Evolutionary conservation across 2,329 filamentous ascomycete species (phyloP), one percentile per base, ranked within the genome.

Genomic region (Falciphora oryzae): DNA sequence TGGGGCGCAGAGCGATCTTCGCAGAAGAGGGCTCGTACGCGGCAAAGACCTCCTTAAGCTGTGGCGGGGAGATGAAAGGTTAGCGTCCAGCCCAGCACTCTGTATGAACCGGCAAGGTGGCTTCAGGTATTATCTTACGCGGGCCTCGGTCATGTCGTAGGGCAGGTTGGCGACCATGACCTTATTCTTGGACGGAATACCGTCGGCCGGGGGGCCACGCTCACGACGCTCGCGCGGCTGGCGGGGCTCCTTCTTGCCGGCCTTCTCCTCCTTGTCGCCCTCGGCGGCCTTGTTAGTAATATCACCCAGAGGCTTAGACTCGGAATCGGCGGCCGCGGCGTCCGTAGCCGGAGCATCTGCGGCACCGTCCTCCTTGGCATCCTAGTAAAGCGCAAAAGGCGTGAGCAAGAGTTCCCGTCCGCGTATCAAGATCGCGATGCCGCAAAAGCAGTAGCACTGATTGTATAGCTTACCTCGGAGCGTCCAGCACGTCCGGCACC

Each of bases 131-230:
- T 29, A 28, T 29, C 84, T 70, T 81, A 96, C 94, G 88, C 94
- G 96, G 75, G 98, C 93, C 83, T 99, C 95, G 73, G 90, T 94
- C 78, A 98, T 86, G 82, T 99, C 94, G 76, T 99, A 99, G 63
- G 95, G 95, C 68, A 99, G 88, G 85, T 99, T 99, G 75, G 95
- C 95, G 75, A 99, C 95, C 95, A 99, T 99, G 81, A 99, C 92
- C 90, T 99, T 99, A 80, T 91, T 98, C 89, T 97, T 97, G 80
- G 94, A 98, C 70, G 95, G 90, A 75, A 99, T 92, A 72, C 95
- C 95, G 77, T 99, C 94, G 79, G 96, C 94, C 67, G 95, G 95
- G 70, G 95, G 95, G 69, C 95, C 95, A 78, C 95, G 93, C 87
- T 97, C 85, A 72, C 86, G 84, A 73, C 85, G 83, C 81, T 87